Conservation (phyloP, 352 stramenopile species). For the Pythium coloratum region DNA sequence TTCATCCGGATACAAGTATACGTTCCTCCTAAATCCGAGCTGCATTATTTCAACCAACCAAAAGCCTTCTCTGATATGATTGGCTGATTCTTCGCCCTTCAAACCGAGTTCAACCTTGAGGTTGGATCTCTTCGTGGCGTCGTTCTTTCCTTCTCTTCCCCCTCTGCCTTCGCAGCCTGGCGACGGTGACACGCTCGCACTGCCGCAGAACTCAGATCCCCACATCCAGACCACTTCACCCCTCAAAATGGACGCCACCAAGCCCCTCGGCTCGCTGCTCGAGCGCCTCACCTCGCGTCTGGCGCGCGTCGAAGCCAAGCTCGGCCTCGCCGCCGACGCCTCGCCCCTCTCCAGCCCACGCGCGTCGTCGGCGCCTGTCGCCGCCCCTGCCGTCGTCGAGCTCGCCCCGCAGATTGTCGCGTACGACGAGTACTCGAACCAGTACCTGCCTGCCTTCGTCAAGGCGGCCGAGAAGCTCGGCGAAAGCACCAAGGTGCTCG, state of each 20-base stretch:
- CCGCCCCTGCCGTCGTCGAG: slow-evolving; percentile 32
- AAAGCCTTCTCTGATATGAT: not conserved
- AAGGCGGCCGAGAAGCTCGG: slow-evolving; percentile 74
- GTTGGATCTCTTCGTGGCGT: slow-evolving; percentile 13
- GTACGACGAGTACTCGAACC: slow-evolving; percentile 90
- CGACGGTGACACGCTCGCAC: not conserved
- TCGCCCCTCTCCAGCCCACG: slow-evolving; percentile 28
- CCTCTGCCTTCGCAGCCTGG: slow-evolving; percentile 1
- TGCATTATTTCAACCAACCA: slow-evolving; percentile 7
- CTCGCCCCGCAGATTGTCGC: slow-evolving; percentile 75
- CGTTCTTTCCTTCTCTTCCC: slow-evolving; percentile 5
- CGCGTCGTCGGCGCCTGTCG: slow-evolving; percentile 1
- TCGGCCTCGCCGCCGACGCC: slow-evolving; percentile 38
- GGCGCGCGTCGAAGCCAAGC: slow-evolving; percentile 57
- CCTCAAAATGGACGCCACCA: slow-evolving; percentile 36
- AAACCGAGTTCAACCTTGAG: slow-evolving; percentile 12
- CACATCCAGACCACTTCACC: not conserved
- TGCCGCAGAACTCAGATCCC: slow-evolving; percentile 1
- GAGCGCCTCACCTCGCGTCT: slow-evolving; percentile 64
- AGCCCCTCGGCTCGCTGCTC: slow-evolving; percentile 64
- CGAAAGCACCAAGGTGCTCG: slow-evolving; percentile 79
- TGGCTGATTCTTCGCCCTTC: slow-evolving; percentile 12
- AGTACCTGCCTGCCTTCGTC: slow-evolving; percentile 85
- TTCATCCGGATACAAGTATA: slow-evolving; percentile 14
- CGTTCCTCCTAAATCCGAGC: slow-evolving; percentile 15